Evolutionary conservation across 1,284 basidiomycete genomes (phyloP), one percentile per base, ranked within the genome.

Genomic region (Boletellus dicymbophilus): DNA sequence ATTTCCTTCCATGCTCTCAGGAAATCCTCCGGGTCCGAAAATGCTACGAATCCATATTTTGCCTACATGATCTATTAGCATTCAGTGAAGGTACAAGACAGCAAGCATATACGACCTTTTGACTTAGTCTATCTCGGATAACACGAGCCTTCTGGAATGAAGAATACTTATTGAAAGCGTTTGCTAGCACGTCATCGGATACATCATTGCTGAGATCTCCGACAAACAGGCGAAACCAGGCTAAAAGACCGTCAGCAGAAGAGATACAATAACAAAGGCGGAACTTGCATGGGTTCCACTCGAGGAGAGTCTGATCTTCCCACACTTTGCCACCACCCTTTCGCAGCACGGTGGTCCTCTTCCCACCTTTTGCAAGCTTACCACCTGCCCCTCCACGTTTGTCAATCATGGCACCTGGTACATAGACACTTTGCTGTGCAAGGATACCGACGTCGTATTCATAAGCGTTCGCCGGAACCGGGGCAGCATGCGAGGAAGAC

Each of bases 1-100:
- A 98, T 98, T 70, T 99, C 94, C 68, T 99, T 99, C 97, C 97
- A 99, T 8, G 97, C 97, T 61, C 85, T 94, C 51, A 99, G 70
- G 68, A 98, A 99, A 69, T 99, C 97, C 72, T 99, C 96, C 0
- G 97, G 97, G 63, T 99, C 97, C 49, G 93, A 93, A 70, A 99
- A 99, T 0, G 94, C 92, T 30, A 99, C 94, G 65, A 99, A 99
- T 1, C 94, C 97, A 65, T 90, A 99, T 69, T 94, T 97, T 0
- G 95, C 93, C 91, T 99, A 37, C 13, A 39, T 25, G 21, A 57
- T 48, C 15, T 30, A 33, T 41, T 50, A 51, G 46, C 38, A 27
- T 31, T 36, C n/a, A 12, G 6, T 28, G 18, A 45, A 23, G 4
- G 40, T 8, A 20, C 8, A 28, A 47, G 8, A 7, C 1, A 42